Percentiles rank a stretch among this genome's conserved stretches.
Evolutionary conservation across 768 basidiomycete species (phyloP).

Genomic region (Rhodocollybia butyracea): DNA sequence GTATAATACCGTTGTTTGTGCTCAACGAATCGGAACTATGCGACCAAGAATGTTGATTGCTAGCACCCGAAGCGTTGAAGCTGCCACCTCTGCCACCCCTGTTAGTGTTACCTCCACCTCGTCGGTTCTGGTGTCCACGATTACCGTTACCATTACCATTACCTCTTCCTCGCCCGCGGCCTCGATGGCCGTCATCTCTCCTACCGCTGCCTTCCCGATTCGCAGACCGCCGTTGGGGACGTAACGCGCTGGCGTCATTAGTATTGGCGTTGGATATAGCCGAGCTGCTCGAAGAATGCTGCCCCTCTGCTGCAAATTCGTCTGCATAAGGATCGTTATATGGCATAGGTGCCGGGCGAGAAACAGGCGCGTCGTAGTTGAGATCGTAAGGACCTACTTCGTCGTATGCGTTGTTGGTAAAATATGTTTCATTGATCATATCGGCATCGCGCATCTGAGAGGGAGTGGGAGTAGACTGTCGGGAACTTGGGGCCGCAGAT

Average conservation of each 20-base stretch:
- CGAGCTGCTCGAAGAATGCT: conserved; percentile 21
- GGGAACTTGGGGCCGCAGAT: conserved; percentile 51
- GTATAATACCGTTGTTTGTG: neutral
- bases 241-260: neutral
- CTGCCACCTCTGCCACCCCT: neutral
- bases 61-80: neutral
- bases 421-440: conserved; percentile 35
- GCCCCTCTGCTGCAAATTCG: too few relatives aligned
- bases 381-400: conserved; percentile 68
- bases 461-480: conserved; percentile 51
- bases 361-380: conserved; percentile 51
- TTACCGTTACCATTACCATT: conserved; percentile 11
- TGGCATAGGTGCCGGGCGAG: conserved; percentile 64
- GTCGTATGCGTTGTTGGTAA: conserved; percentile 60
- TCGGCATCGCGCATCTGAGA: conserved; percentile 56
- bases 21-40: neutral
- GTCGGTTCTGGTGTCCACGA: neutral
- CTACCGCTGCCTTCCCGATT: conserved; percentile 24
- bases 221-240: conserved; percentile 9
- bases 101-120: neutral
- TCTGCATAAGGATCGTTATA: conserved; percentile 78
- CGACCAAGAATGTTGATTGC: neutral
- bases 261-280: neutral
- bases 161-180: conserved; percentile 27
- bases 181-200: conserved; percentile 15